Conservation (phyloP, 2,329 filamentous ascomycete genomes). For the Torrubiella hemipterigena region DNA sequence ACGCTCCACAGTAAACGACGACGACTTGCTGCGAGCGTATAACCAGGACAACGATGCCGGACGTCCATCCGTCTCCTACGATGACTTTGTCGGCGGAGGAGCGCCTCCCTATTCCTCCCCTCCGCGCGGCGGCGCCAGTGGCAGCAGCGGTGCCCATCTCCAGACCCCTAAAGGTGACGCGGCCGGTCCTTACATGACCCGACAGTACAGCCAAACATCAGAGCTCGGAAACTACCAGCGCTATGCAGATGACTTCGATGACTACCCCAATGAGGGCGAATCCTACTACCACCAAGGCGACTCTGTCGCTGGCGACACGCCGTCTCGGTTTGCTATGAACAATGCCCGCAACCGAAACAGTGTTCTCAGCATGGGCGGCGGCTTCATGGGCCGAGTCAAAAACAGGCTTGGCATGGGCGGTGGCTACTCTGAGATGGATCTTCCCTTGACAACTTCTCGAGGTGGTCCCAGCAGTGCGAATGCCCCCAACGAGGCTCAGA, state of each 20-base stretch:
- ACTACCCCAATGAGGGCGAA: constrained; percentile 64
- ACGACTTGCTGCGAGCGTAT: constrained; percentile 66
- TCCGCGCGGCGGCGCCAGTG: constrained; percentile 26
- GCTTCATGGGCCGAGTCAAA: constrained; percentile 77
- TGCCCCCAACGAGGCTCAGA: constrained; percentile 25
- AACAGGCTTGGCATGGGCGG: constrained; percentile 80
- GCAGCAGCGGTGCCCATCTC: constrained; percentile 7
- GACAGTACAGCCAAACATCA: constrained; percentile 62
- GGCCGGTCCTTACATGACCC: constrained; percentile 31
- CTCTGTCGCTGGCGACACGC: constrained; percentile 43
- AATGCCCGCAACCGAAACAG: constrained; percentile 74
- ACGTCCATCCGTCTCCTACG: constrained; percentile 84
- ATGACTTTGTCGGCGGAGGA: constrained; percentile 75
- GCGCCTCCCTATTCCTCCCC: constrained; percentile 37
- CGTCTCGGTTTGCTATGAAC: constrained; percentile 21
- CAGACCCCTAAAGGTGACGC: constrained; percentile 6
- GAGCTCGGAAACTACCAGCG: constrained; percentile 80
- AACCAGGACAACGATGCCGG: constrained; percentile 54
- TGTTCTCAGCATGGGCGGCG: constrained; percentile 75
- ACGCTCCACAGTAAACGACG: constrained; percentile 67
- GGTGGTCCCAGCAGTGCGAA: constrained; percentile 31
- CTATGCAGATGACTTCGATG: constrained; percentile 81
- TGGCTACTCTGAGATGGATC: constrained; percentile 94
- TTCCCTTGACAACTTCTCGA: constrained; percentile 89
- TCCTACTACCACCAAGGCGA: constrained; percentile 74